These are phyloP conservation scores for Rhododendron mucronatum DNA, from an alignment of 148 eudicot genomes.

Conservation along the genomic window DNA sequence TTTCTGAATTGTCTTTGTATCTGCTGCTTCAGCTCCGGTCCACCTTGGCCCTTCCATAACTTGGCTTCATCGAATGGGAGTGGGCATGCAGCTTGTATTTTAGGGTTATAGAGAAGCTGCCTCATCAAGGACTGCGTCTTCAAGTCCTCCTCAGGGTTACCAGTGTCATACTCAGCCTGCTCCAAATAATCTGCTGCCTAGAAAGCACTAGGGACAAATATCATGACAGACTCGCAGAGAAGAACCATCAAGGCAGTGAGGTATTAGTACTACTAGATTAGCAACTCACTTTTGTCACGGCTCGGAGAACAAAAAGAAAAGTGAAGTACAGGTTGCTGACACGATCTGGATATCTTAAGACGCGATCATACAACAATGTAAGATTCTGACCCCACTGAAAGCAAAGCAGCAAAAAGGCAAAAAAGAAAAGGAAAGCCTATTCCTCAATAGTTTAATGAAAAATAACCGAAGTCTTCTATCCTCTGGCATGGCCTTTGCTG, in stretches of 20 bases:
- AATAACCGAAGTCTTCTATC: not conserved
- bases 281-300: slow-evolving; percentile 67
- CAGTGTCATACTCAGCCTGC: slow-evolving; percentile 80
- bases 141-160: slow-evolving; percentile 68
- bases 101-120: slow-evolving; percentile 55
- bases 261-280: not conserved
- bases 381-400: slow-evolving; percentile 88
- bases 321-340: slow-evolving; percentile 79
- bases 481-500: not conserved
- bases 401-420: not conserved
- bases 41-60: slow-evolving; percentile 83
- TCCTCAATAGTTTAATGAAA: not conserved
- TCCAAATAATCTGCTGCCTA: slow-evolving; percentile 81
- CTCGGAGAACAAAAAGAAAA: slow-evolving; percentile 78
- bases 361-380: slow-evolving; percentile 66
- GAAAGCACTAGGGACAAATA: not conserved
- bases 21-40: slow-evolving; percentile 70
- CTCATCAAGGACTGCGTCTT: slow-evolving; percentile 65
- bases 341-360: slow-evolving; percentile 66
- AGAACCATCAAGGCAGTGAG: not conserved
- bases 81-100: slow-evolving; percentile 71
- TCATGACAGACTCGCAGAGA: not conserved
- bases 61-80: slow-evolving; percentile 87
- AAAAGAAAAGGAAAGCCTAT: not conserved
- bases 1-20: slow-evolving; percentile 73